Percentiles rank a stretch among this genome's conserved stretches.
Conservation (phyloP, 495 filamentous ascomycete genomes). For the Cercophora scortea region DNA sequence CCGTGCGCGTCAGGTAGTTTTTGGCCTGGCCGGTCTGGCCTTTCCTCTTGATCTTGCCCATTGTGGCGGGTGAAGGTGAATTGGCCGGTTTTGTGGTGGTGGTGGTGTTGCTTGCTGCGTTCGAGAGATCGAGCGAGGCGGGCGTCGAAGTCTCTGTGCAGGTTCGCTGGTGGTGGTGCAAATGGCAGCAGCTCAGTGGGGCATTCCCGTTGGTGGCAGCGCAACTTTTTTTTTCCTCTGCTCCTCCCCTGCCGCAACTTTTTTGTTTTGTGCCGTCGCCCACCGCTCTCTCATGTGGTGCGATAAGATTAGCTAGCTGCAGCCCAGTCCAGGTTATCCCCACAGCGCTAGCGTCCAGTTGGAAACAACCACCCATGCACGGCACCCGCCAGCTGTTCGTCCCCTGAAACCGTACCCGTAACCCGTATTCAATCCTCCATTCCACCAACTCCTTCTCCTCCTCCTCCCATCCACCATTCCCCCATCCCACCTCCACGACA, state of each 20-base stretch:
- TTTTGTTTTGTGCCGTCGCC: constrained; percentile 16
- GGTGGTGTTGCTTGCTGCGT: not conserved
- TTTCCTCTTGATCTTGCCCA: constrained; percentile 92
- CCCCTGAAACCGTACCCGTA: too few relatives aligned
- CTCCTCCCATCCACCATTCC: not conserved
- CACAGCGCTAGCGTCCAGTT: too few relatives aligned
- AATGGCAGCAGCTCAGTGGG: constrained; percentile 6
- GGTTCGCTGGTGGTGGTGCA: too few relatives aligned
- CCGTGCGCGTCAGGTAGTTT: constrained; percentile 95
- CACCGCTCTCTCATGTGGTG: constrained; percentile 12
- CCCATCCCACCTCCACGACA: constrained; percentile 8
- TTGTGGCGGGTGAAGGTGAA: constrained; percentile 37
- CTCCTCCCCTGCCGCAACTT: constrained; percentile 13
- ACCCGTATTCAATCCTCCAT: too few relatives aligned
- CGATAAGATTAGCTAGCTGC: constrained; percentile 13
- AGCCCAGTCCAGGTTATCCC: too few relatives aligned
- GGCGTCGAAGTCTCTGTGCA: not conserved
- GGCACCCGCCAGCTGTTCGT: too few relatives aligned
- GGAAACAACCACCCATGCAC: too few relatives aligned
- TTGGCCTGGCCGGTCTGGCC: constrained; percentile 89
- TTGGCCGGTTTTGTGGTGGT: constrained; percentile 1
- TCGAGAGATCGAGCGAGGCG: not conserved
- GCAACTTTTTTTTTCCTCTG: constrained; percentile 28
- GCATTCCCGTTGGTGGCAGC: constrained; percentile 2
- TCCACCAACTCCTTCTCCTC: too few relatives aligned